Evolutionary conservation across 805 yeast genomes (phyloP).

Genomic region (Saccharomycopsis vini): DNA sequence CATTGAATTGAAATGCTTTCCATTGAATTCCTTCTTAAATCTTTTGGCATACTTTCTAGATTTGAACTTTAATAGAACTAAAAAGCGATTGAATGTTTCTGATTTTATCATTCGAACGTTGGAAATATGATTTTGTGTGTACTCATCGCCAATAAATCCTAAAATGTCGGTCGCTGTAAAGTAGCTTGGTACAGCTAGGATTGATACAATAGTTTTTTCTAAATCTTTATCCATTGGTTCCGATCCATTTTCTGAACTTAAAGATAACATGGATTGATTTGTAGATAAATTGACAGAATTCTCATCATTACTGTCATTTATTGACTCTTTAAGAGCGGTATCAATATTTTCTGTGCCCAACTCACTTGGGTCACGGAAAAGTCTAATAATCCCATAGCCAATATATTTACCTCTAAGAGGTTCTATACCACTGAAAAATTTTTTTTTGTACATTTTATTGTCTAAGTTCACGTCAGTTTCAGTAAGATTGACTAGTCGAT

Average conservation of each 20-base stretch:
- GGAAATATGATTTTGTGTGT: constrained; percentile 40
- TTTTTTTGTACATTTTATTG: background rate
- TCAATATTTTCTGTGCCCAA: constrained; percentile 22
- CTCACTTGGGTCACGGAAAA: constrained; percentile 47
- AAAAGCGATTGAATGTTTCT: constrained; percentile 55
- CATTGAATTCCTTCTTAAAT: constrained; percentile 61
- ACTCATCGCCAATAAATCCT: constrained; percentile 66
- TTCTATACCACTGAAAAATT: constrained; percentile 19
- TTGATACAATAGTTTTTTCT: constrained; percentile 13
- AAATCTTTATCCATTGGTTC: constrained; percentile 17
- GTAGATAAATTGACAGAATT: background rate
- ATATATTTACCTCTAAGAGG: constrained; percentile 54
- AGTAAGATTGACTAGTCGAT: background rate
- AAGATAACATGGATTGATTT: background rate
- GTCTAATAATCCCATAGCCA: constrained; percentile 67
- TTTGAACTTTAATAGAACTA: constrained; percentile 71
- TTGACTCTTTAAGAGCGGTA: background rate
- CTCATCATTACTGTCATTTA: background rate
- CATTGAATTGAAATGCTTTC: constrained; percentile 71
- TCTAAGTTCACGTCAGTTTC: background rate
- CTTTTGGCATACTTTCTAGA: constrained; percentile 44
- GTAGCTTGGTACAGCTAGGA: constrained; percentile 54
- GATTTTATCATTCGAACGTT: constrained; percentile 69
- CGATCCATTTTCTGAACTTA: background rate
- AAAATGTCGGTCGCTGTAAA: constrained; percentile 77